These are phyloP conservation scores for Colletotrichum spinosum DNA, from an alignment of 2,329 filamentous ascomycete genomes.

Conservation along the genomic window DNA sequence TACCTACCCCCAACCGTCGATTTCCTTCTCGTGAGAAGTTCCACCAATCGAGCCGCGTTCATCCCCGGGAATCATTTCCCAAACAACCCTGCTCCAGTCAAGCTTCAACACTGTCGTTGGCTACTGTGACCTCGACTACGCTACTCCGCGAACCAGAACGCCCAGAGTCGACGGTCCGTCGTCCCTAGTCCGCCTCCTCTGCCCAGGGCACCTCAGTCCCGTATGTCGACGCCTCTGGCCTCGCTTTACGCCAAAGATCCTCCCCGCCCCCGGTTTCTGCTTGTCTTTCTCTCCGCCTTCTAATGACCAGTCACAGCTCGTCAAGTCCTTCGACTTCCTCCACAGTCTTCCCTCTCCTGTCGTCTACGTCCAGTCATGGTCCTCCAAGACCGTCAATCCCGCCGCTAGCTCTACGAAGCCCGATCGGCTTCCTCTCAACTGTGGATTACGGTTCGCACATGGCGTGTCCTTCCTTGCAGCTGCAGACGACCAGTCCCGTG, in stretches of 20 bases:
- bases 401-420: slow-evolving; percentile 22
- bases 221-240: not conserved
- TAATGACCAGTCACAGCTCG: slow-evolving; percentile 18
- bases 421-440: slow-evolving; percentile 24
- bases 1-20: slow-evolving; percentile 4
- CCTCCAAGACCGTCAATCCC: slow-evolving; percentile 35
- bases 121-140: not conserved
- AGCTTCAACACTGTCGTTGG: slow-evolving; percentile 2
- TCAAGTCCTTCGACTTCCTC: slow-evolving; percentile 24
- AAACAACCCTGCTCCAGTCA: slow-evolving; percentile 20
- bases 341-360: slow-evolving; percentile 15
- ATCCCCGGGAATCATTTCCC: not conserved
- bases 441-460: slow-evolving; percentile 24
- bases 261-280: slow-evolving; percentile 11
- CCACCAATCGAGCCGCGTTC: slow-evolving; percentile 28
- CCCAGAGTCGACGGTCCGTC: slow-evolving; percentile 35
- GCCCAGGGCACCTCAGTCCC: slow-evolving; percentile 3
- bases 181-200: slow-evolving; percentile 26
- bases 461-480: slow-evolving; percentile 5
- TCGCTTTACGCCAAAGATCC: not conserved
- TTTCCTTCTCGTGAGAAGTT: slow-evolving; percentile 21
- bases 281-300: not conserved
- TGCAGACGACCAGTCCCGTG: slow-evolving; percentile 17
- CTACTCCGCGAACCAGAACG: too few species aligned
- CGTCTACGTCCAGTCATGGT: slow-evolving; percentile 22